phyloP scores from a whole-genome alignment of 768 basidiomycete species.

The Suillus decipiens region DNA sequence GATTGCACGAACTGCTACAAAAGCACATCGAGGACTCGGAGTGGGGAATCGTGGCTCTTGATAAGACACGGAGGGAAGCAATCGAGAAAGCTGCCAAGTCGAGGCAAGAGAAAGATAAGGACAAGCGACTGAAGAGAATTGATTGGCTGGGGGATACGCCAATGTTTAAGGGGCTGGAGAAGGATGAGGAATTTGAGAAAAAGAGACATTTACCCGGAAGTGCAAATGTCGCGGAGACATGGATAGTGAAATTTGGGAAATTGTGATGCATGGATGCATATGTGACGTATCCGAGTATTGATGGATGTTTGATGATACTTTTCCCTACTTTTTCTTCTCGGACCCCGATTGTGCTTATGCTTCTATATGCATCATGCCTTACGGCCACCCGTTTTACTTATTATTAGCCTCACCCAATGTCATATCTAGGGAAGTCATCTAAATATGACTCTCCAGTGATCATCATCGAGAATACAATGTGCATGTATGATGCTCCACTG shows the following conservation, averaged over 20 bases:
- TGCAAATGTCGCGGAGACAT: slow-evolving; percentile 50
- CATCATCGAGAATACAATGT: neutral
- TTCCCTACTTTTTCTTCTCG: neutral
- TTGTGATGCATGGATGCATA: slow-evolving; percentile 15
- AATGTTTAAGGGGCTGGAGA: slow-evolving; percentile 63
- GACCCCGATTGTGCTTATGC: neutral
- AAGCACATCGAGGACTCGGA: slow-evolving; percentile 62
- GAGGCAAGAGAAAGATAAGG: slow-evolving; percentile 40
- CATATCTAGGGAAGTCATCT: neutral
- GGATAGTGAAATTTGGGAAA: slow-evolving; percentile 53
- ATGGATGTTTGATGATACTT: neutral
- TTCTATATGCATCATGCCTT: neutral
- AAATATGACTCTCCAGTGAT: neutral
- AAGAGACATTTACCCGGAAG: slow-evolving; percentile 49
- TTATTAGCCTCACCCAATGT: neutral
- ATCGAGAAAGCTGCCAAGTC: slow-evolving; percentile 55
- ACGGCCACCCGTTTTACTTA: neutral
- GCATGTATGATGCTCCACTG: neutral
- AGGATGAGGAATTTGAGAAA: slow-evolving; percentile 57
- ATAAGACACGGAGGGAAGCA: slow-evolving; percentile 43
- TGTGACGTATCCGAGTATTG: too few species aligned
- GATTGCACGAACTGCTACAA: slow-evolving; percentile 50
- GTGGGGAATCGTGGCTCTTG: slow-evolving; percentile 56
- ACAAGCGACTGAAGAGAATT: slow-evolving; percentile 50
- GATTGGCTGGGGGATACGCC: slow-evolving; percentile 64